Evolutionary conservation across 2,329 filamentous ascomycete species (phyloP), one percentile per base, ranked within the genome.

Genomic region (Alternaria ethzedia): DNA sequence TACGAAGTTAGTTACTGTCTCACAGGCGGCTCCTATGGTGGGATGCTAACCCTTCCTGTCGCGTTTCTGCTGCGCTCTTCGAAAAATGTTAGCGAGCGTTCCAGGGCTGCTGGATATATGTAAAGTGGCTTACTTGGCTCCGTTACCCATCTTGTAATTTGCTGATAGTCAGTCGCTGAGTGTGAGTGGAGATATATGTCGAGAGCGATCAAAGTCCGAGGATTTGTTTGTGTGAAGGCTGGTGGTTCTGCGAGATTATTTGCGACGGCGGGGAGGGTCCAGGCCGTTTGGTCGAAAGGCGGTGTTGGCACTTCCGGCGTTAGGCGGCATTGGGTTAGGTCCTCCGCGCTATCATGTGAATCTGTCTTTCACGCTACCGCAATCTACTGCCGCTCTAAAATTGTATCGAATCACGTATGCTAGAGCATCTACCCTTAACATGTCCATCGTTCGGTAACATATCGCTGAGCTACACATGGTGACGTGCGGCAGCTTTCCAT

Each of bases 31-130:
- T 70, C 79, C 78, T 63, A 80, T 21, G 30, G 7, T 12, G 20
- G 3, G 36, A 41, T 41, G 17, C 49, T 52, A 52, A 52, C 49
- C 73, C 56, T 76, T 76, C 63, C 78, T 75, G 63, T 80, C 78
- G 63, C 78, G 76, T 71, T 79, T 79, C 67, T 80, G 78, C 65
- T 75, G 72, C 70, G 78, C 78, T 67, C 76, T 79, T 58, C 9
- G 54, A 12, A 30, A n/a, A 52, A 52, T 52, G 70, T 78, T 59
- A 77, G 70, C 63, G 17, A 54, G 20, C 30, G 30, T 32, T 32
- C 30, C 30, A 32, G 30, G 30, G 30, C 30, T 32, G 12, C 30
- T 8, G 3, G 12, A 32, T 32, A 32, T 15, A 32, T 15, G 30
- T 32, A 4, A 32, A 32, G 30, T 32, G 30, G 30, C 30, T 32